A percentile compares a stretch with the other conserved stretches of the same genome.
phyloP scores from a whole-genome alignment of 768 basidiomycete species.

The Polyporus arcularius region DNA sequence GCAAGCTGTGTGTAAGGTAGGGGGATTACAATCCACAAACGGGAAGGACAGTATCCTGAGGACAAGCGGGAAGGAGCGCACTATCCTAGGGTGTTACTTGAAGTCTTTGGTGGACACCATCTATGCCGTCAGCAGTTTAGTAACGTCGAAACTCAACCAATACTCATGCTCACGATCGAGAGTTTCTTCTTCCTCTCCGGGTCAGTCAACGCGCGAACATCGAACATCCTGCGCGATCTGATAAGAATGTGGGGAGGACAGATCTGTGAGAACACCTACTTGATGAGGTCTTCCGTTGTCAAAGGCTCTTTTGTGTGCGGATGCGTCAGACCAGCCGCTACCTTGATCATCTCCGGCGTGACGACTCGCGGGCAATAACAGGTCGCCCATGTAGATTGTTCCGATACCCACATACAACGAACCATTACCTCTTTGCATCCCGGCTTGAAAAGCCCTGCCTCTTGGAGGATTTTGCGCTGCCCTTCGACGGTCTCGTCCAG shows the following conservation, averaged over 20 bases:
- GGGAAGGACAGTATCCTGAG: neutral
- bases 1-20: neutral
- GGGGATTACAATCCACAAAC: too few relatives aligned
- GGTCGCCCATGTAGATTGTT: neutral
- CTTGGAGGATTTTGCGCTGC: neutral
- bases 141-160: neutral
- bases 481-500: conserved; percentile 1
- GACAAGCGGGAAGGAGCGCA: neutral
- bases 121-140: neutral
- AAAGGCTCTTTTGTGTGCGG: neutral
- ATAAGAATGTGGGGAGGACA: too few relatives aligned
- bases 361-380: conserved; percentile 11
- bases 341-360: conserved; percentile 6
- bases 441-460: conserved; percentile 2
- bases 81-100: neutral
- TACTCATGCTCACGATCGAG: conserved; percentile 6
- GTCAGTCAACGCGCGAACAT: conserved; percentile 4
- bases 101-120: neutral
- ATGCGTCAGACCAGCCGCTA: conserved; percentile 5
- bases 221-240: neutral
- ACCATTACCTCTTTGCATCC: neutral
- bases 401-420: conserved; percentile 8
- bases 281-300: neutral
- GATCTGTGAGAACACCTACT: neutral
- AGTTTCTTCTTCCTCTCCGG: conserved; percentile 12